Conservation (phyloP, 2,329 filamentous ascomycete genomes). For the Beauveria sp. region DNA sequence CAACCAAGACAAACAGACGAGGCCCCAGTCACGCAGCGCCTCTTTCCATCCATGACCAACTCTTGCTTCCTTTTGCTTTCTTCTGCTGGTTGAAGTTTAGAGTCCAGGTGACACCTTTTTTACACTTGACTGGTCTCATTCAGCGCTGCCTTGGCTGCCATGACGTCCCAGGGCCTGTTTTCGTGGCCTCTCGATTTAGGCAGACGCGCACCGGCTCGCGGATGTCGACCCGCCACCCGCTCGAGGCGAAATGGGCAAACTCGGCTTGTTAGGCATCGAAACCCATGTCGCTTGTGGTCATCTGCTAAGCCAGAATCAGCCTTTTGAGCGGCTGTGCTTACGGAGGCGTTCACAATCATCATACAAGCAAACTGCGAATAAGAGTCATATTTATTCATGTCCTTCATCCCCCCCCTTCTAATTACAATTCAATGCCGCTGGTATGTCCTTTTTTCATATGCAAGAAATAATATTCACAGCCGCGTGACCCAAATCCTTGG, state of each 20-base stretch:
- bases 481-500: background rate
- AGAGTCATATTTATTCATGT: slow-evolving; percentile 4
- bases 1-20: background rate
- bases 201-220: background rate
- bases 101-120: background rate
- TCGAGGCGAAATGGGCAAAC: background rate
- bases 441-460: background rate
- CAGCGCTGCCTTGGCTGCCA: background rate
- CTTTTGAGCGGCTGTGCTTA: background rate
- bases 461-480: slow-evolving; percentile 3
- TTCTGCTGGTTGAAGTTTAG: background rate
- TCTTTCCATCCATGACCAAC: background rate
- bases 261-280: background rate
- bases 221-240: slow-evolving; percentile 1
- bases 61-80: background rate
- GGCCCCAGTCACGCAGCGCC: background rate
- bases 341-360: background rate
- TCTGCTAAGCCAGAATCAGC: background rate
- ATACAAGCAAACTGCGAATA: background rate
- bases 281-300: background rate
- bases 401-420: background rate
- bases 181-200: background rate
- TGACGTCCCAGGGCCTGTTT: background rate
- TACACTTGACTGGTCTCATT: background rate
- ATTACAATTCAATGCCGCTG: slow-evolving; percentile 1